Conservation (phyloP, 257 asterid genomes). For the Scutellaria galericulata region DNA sequence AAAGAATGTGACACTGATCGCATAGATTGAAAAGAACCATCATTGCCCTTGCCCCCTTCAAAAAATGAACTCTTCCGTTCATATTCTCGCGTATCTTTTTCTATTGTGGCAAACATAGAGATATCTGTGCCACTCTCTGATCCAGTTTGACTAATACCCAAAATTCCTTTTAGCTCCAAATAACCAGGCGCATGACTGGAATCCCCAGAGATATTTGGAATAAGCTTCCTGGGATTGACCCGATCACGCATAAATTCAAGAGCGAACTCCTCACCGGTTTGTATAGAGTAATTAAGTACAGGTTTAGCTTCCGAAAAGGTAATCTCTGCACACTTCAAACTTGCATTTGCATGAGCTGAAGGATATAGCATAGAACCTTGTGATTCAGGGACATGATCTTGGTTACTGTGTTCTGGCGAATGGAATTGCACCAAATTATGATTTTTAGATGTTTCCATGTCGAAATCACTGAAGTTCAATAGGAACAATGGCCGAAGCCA, state of each 20-base stretch:
- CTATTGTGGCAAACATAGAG: slow-evolving; percentile 53
- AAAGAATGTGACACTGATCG: slow-evolving; percentile 46
- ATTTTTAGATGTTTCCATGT: slow-evolving; percentile 64
- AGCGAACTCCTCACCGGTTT: slow-evolving; percentile 96
- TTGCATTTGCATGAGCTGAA: slow-evolving; percentile 48
- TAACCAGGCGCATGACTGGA: slow-evolving; percentile 58
- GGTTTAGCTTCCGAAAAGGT: slow-evolving; percentile 65
- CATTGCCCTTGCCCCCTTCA: slow-evolving; percentile 46
- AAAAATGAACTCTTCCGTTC: slow-evolving; percentile 45
- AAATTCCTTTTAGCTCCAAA: slow-evolving; percentile 64
- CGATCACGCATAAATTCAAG: slow-evolving; percentile 90
- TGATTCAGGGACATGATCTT: slow-evolving; percentile 53
- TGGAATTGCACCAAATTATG: slow-evolving; percentile 42
- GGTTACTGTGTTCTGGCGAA: slow-evolving; percentile 47
- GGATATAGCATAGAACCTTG: slow-evolving; percentile 50
- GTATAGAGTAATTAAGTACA: slow-evolving; percentile 78
- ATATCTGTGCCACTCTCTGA: slow-evolving; percentile 65
- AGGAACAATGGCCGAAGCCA: slow-evolving; percentile 40
- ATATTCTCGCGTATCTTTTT: slow-evolving; percentile 45
- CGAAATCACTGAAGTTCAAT: slow-evolving; percentile 25
- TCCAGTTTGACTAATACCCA: slow-evolving; percentile 59
- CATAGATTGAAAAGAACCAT: slow-evolving; percentile 44
- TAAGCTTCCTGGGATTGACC: slow-evolving; percentile 62
- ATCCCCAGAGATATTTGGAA: slow-evolving; percentile 60
- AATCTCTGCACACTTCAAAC: slow-evolving; percentile 44